phyloP scores from a whole-genome alignment of 352 stramenopile genomes.

The Phytopythium litorale region DNA sequence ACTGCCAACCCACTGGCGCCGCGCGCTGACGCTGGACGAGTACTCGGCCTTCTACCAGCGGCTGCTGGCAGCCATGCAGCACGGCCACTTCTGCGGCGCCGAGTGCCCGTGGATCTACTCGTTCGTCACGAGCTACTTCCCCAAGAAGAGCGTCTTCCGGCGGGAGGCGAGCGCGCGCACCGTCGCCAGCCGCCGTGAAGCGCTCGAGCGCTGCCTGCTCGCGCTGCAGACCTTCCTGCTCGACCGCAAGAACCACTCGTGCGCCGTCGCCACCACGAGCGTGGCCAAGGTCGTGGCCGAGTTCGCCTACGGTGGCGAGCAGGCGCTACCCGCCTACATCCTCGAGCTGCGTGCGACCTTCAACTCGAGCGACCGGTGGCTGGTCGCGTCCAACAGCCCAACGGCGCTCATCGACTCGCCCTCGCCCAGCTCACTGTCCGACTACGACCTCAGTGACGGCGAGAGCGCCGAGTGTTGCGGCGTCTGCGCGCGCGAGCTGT shows the following conservation, averaged over 20 bases:
- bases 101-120: conserved; percentile 25
- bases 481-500: conserved; percentile 17
- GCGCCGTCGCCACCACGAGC: conserved; percentile 14
- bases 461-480: conserved; percentile 7
- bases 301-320: conserved; percentile 20
- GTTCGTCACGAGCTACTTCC: conserved; percentile 24
- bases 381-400: not conserved
- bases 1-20: conserved; percentile 14
- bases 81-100: conserved; percentile 29
- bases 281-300: conserved; percentile 21
- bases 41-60: conserved; percentile 20
- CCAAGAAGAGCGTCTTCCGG: conserved; percentile 28
- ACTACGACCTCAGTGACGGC: conserved; percentile 5
- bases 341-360: conserved; percentile 9
- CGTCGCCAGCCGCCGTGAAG: conserved; percentile 11
- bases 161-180: conserved; percentile 12
- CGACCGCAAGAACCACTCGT: conserved; percentile 23
- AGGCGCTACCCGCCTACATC: conserved; percentile 14
- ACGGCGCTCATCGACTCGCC: conserved; percentile 1
- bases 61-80: conserved; percentile 17
- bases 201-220: conserved; percentile 15
- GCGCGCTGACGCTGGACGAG: conserved; percentile 16
- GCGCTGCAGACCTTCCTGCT: conserved; percentile 22
- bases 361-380: conserved; percentile 11
- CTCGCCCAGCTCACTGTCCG: not conserved